Conservation (phyloP, 495 filamentous ascomycete species). For the Cercophora samala region DNA sequence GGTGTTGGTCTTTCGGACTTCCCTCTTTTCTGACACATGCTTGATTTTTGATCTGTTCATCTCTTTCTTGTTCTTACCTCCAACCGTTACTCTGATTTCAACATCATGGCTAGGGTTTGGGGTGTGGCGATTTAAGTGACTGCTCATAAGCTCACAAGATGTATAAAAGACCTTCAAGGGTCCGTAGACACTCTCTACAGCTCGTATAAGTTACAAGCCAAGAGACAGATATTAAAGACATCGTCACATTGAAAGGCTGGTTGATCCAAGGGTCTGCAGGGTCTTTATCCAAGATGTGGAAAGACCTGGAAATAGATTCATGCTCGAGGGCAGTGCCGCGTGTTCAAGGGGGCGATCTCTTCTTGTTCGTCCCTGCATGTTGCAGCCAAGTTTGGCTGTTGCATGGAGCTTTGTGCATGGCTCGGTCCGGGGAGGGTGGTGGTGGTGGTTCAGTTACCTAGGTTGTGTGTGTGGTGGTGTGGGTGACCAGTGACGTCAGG, state of each 20-base stretch:
- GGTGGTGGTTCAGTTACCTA: too few species aligned
- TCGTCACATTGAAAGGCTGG: neutral
- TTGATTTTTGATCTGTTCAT: too few species aligned
- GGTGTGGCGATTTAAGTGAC: too few species aligned
- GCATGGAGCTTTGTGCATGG: neutral
- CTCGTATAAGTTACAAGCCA: neutral
- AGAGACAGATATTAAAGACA: neutral
- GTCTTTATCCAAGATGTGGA: neutral
- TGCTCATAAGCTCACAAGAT: too few species aligned
- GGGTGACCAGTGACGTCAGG: neutral
- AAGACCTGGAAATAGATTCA: neutral
- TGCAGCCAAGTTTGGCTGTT: neutral
- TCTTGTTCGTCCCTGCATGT: neutral
- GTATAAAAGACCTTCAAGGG: too few species aligned
- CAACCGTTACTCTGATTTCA: too few species aligned
- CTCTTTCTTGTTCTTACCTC: too few species aligned
- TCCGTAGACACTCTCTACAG: too few species aligned
- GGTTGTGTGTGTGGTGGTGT: neutral
- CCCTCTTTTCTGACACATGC: too few species aligned
- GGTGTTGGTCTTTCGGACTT: too few species aligned
- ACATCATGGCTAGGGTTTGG: too few species aligned
- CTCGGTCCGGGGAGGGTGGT: neutral
- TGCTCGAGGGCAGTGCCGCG: neutral
- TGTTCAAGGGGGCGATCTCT: neutral
- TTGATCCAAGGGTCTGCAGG: neutral